Conservation (phyloP, 805 yeast genomes). For the Nakazawaea anatomiae region DNA sequence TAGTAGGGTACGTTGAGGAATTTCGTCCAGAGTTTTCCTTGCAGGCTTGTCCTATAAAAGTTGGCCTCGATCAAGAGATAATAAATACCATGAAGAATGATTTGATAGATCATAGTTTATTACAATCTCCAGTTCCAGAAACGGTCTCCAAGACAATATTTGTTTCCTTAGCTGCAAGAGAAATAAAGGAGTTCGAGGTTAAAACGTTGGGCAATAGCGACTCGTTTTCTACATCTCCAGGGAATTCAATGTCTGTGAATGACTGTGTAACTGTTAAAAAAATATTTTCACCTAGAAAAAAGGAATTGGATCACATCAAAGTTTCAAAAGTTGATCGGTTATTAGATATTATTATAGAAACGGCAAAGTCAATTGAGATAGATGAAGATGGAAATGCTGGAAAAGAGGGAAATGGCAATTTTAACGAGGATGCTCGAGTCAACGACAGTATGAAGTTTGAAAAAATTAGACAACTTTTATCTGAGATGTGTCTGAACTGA, state of each 20-base stretch:
- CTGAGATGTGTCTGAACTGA: background rate
- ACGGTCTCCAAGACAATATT: slow-evolving; percentile 33
- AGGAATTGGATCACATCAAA: background rate
- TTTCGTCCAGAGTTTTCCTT: slow-evolving; percentile 45
- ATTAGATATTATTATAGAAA: slow-evolving; percentile 2
- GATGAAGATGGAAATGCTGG: background rate
- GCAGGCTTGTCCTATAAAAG: slow-evolving; percentile 44
- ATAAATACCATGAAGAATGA: slow-evolving; percentile 43
- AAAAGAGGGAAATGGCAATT: too few relatives aligned
- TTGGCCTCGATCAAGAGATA: slow-evolving; percentile 37
- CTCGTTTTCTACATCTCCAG: background rate
- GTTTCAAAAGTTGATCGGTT: slow-evolving; percentile 1
- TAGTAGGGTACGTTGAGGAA: slow-evolving; percentile 36
- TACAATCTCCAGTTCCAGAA: slow-evolving; percentile 13
- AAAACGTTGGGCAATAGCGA: slow-evolving; percentile 4
- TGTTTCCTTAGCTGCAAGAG: slow-evolving; percentile 38
- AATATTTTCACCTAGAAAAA: slow-evolving; percentile 7
- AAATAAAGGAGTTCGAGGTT: slow-evolving; percentile 38
- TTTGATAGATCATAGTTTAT: slow-evolving; percentile 29
- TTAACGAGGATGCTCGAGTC: background rate
- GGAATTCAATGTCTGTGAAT: background rate
- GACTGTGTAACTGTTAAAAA: slow-evolving; percentile 2
- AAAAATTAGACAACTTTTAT: background rate
- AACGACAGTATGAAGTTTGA: background rate
- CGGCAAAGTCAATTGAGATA: slow-evolving; percentile 3